Base-by-base conservation (phyloP, 306 rosid species). In the Quercus alba region DNA sequence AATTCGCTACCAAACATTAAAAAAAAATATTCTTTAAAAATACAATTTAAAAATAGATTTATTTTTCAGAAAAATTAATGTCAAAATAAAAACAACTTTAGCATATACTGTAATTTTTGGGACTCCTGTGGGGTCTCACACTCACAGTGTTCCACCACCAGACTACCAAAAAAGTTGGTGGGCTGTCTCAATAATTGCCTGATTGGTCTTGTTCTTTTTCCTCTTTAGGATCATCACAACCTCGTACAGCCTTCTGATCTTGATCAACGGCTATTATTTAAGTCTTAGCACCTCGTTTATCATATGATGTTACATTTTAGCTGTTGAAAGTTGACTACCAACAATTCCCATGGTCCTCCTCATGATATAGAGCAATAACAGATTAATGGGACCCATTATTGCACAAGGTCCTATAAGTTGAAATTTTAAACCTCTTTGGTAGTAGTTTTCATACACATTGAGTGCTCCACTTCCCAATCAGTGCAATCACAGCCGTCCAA, bases 241-340 rank as follows among this genome's bases (percentile, higher is more conserved):
- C 17, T 49, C 54, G 17, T 12, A 49, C 54, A 12, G 17, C 54
- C 54, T 49, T 49, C 54, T 0, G 54, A 49, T 49, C 54, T 49
- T 44, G 8, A 75, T 85, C 72, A 0, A 73, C 84, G 79, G 80
- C 52, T 20, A 21, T 1, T 41, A 69, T 18, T 38, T 38, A 17
- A 49, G 55, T 20, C 70, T 15, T 19, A 9, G 21, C 3, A 0
- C 44, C 70, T 30, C 70, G 70, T 64, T 15, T 28, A 1, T 30
- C 13, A 14, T 30, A 5, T 26, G 41, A 19, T 5, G 54, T 31
- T 41, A 18, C 31, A 51, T 41, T 7, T n/a, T 3, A 7, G 4
- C 52, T 77, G 82, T 78, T 61, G 17, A 64, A 38, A 83, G 89
- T 86, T 86, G 87, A 87, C 83, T 49, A 49, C 15, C 1, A 1